A percentile compares a stretch with the other conserved stretches of the same genome.
These are phyloP conservation scores for Terana coerulea DNA, from an alignment of 768 basidiomycete genomes.

Conservation along the genomic window DNA sequence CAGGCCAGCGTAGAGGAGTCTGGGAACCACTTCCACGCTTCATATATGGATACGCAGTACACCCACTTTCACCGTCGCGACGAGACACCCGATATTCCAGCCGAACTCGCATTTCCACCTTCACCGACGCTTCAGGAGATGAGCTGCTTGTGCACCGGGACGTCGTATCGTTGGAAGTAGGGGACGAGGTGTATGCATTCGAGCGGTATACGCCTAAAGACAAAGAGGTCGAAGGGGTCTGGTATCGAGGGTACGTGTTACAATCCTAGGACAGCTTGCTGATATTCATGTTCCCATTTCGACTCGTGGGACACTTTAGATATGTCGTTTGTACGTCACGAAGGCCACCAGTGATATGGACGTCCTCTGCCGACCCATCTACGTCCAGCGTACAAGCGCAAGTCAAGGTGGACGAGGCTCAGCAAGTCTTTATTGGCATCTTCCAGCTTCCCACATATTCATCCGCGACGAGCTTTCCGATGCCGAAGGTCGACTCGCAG, in stretches of 20 bases:
- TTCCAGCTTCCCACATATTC: conserved; percentile 86
- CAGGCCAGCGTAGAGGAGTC: conserved; percentile 31
- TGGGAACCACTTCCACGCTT: conserved; percentile 70
- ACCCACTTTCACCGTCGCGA: conserved; percentile 74
- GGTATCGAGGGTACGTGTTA: conserved; percentile 88
- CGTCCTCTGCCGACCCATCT: conserved; percentile 54
- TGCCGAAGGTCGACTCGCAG: conserved; percentile 81
- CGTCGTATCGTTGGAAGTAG: conserved; percentile 85
- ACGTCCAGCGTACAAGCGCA: conserved; percentile 41
- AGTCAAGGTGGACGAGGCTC: conserved; percentile 66
- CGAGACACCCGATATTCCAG: conserved; percentile 65
- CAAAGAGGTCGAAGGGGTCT: conserved; percentile 75
- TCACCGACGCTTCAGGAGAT: conserved; percentile 56
- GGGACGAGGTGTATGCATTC: conserved; percentile 96
- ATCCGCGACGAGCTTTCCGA: conserved; percentile 84
- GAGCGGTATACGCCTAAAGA: conserved; percentile 78
- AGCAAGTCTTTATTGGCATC: conserved; percentile 91
- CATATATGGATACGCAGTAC: conserved; percentile 89
- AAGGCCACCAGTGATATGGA: conserved; percentile 67
- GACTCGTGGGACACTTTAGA: too few species aligned
- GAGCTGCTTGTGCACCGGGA: conserved; percentile 66
- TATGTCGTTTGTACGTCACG: conserved; percentile 85
- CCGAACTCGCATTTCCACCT: conserved; percentile 42
- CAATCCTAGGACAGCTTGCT: conserved; percentile 6
- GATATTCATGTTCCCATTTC: too few species aligned